phyloP scores from a whole-genome alignment of 2,329 filamentous ascomycete species.

The Magnaporthiopsis incrustans region DNA sequence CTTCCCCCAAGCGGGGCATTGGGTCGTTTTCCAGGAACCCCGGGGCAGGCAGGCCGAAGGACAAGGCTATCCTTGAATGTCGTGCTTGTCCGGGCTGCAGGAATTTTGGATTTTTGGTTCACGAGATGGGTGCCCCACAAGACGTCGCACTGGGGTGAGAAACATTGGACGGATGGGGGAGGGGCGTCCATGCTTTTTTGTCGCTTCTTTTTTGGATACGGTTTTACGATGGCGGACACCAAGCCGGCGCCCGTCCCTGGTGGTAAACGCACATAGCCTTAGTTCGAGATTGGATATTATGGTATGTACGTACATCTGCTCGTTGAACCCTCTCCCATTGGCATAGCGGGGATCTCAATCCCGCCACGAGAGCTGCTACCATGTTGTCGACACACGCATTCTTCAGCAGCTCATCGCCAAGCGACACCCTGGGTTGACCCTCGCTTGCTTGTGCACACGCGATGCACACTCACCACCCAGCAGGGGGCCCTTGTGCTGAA shows the following conservation, averaged over 20 bases:
- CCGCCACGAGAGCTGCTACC: too few species aligned
- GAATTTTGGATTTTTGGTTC: background rate
- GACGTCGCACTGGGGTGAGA: background rate
- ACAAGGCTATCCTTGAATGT: background rate
- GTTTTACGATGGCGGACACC: background rate
- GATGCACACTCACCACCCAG: background rate
- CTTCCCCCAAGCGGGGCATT: background rate
- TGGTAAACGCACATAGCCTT: background rate
- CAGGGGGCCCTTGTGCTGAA: background rate
- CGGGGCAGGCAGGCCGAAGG: background rate
- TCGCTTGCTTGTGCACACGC: background rate
- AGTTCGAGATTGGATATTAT: too few species aligned
- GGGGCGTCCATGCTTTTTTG: background rate
- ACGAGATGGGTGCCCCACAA: background rate
- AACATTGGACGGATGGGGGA: background rate
- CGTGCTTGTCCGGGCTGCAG: background rate
- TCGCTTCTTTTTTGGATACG: background rate
- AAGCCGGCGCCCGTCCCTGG: too few species aligned
- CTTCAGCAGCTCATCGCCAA: background rate
- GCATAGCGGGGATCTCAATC: too few species aligned
- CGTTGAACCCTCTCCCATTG: background rate
- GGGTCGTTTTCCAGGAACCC: background rate
- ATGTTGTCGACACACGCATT: background rate
- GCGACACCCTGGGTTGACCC: background rate
- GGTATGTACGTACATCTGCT: too few species aligned